Evolutionary conservation across 805 yeast species (phyloP), one percentile per base, ranked within the genome.

Genomic region (Suhomyces sp.): DNA sequence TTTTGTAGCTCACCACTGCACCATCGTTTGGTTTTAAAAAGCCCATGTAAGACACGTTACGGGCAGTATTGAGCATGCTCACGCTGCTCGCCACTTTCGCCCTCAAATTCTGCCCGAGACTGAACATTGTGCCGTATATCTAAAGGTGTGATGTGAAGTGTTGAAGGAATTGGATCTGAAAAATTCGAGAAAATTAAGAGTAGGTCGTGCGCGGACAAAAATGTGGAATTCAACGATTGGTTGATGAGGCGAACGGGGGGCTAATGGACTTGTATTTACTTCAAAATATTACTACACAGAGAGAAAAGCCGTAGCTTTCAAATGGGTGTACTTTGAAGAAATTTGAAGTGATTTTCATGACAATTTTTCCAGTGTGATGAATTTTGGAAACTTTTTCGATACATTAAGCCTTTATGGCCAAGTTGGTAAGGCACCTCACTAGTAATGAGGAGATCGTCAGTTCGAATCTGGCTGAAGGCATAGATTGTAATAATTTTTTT

Each of bases 1-100:
- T 75, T 54, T 81, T 85, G 53, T 71, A 73, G 12, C 70, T 60
- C 33, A 65, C 68, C 26, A 79, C 80, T 0, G 91, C 78, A 29
- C 82, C 80, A 25, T 69, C 69, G 4, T 80, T 70, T 7, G 90
- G 88, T 25, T 68, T 60, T 45, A 83, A 66, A 19, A 56, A 58
- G 2, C 84, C 77, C 44, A 83, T 33, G 25, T 35, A 28, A 32
- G 40, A 31, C 25, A 36, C 36, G 13, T 33, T 25, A 8, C 36
- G 30, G 7, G 24, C 12, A 9, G 23, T 19, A 12, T n/a, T 33
- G 20, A 25, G 18, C 15, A 19, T 11, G 16, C 29, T 13, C 33
- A 23, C 25, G 20, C 38, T 21, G 12, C 12, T 22, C 19, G 16
- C 19, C 24, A 31, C 31, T 31, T 17, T 25, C 5, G 26, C 12